Base-by-base conservation (phyloP, 768 basidiomycete genomes). In the Serendipita vermifera region DNA sequence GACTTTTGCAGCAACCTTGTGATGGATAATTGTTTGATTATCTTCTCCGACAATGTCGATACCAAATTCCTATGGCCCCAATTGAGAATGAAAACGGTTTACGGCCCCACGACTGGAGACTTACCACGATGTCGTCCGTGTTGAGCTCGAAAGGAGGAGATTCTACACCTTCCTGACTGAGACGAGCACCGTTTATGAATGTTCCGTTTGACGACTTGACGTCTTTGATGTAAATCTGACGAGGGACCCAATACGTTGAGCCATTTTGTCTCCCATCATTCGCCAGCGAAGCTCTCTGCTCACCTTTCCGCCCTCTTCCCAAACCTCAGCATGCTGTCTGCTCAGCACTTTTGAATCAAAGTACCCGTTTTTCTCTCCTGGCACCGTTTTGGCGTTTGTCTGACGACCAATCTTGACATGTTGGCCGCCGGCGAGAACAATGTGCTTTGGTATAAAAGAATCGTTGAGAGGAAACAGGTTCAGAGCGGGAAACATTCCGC, bases 1-100 rank as follows among this genome's bases (percentile, higher is more conserved):
- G 33, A 92, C 91, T 27, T 89, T 86, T 3, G 94, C 92, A 7
- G 96, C 91, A 55, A 98, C 96, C 69, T 99, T 98, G 73, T 97
- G 93, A 70, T 99, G 96, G 48, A 98, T 83, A 57, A 97, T 92
- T 1, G 89, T 93, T 70, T 88, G 88, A 75, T 93, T 96, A 74
- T 99, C 96, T 65, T 99, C 96, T 60, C 89, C 87, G 55, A 96
- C 88, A 60, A 99, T 99, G 72, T 98, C 96, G 64, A 98, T 99
- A 57, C 96, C 96, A 67, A 96, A 98, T 83, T 98, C 93, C 92
- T 94, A 57, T 33, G 56, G 24, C 51, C 57, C 31, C 17, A 55
- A 35, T 51, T n/a, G n/a, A n/a, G n/a, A n/a, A n/a, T n/a, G n/a
- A n/a, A n/a, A n/a, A n/a, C n/a, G n/a, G 46, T 9, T 36, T n/a